Percentiles rank a stretch among this genome's conserved stretches.
phyloP scores from a whole-genome alignment of 2,329 filamentous ascomycete genomes.

The Colletotrichum sp. region DNA sequence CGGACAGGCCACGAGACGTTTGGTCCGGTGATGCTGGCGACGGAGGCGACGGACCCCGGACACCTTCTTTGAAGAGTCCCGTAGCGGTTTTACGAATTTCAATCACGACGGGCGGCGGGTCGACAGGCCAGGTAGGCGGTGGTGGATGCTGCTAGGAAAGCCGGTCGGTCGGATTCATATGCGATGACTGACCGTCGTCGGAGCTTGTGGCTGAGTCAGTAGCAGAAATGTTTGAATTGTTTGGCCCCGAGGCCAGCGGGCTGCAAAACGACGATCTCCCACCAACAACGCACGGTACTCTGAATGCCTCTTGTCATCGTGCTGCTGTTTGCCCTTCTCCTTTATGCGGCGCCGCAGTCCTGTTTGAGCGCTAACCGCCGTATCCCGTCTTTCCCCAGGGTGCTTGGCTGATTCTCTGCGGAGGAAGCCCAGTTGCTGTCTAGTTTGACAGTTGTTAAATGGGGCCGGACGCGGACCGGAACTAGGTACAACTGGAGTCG shows the following conservation, averaged over 20 bases:
- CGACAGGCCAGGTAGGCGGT: not conserved
- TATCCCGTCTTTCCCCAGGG: not conserved
- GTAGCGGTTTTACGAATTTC: constrained; percentile 8
- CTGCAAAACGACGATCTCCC: constrained; percentile 9
- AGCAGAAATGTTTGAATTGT: not conserved
- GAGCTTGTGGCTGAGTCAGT: constrained; percentile 17
- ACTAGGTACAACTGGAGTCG: not conserved
- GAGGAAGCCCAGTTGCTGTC: not conserved
- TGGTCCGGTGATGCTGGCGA: constrained; percentile 2
- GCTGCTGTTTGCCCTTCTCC: not conserved
- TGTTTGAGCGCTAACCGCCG: not conserved
- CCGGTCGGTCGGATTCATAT: not conserved
- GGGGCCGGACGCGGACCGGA: constrained; percentile 2
- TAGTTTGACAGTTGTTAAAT: constrained; percentile 3
- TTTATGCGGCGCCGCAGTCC: constrained; percentile 1
- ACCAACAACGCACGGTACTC: not conserved
- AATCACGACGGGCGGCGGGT: not conserved
- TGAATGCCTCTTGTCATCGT: not conserved
- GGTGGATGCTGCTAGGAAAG: not conserved
- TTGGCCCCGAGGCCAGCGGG: not conserved
- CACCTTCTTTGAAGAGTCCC: constrained; percentile 4
- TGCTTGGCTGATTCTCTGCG: not conserved
- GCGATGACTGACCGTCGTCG: not conserved
- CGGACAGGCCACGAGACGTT: not conserved
- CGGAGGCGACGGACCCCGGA: constrained; percentile 10